Percentiles rank a stretch among this genome's conserved stretches.
Conservation (phyloP, 2,329 filamentous ascomycete genomes). For the Colletotrichum trifolii region DNA sequence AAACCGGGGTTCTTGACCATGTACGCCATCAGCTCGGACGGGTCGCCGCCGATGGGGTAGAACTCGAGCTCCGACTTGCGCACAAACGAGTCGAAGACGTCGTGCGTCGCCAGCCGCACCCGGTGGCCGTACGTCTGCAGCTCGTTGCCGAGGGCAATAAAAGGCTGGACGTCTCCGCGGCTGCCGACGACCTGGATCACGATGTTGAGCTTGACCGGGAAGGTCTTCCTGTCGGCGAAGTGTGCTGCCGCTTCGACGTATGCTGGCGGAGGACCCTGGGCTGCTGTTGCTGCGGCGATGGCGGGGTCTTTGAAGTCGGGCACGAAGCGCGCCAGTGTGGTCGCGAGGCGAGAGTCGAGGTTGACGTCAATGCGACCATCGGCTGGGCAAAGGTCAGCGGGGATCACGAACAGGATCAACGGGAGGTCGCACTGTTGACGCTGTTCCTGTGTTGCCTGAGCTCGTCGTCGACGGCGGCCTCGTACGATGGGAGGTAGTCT, state of each 20-base stretch:
- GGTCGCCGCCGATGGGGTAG: conserved; percentile 65
- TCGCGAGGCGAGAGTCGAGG: conserved; percentile 31
- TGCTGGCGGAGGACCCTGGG: conserved; percentile 13
- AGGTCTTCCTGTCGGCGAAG: conserved; percentile 19
- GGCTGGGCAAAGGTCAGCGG: background rate
- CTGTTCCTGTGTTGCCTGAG: conserved; percentile 18
- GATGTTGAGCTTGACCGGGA: conserved; percentile 53
- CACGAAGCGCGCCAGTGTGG: conserved; percentile 28
- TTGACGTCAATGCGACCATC: conserved; percentile 35
- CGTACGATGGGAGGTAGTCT: conserved; percentile 27
- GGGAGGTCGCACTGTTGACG: conserved; percentile 7
- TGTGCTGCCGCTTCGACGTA: conserved; percentile 26
- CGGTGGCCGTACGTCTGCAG: conserved; percentile 61
- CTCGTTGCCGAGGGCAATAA: conserved; percentile 62
- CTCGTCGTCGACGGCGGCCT: conserved; percentile 10
- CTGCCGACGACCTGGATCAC: conserved; percentile 66
- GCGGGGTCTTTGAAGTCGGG: conserved; percentile 29
- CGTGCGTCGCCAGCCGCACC: conserved; percentile 63
- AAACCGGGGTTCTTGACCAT: conserved; percentile 45
- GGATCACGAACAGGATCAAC: background rate
- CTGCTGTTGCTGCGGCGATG: conserved; percentile 17
- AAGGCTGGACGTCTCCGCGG: conserved; percentile 67
- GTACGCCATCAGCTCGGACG: conserved; percentile 52
- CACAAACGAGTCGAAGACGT: conserved; percentile 61
- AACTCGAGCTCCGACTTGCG: conserved; percentile 61